Percentiles rank a stretch among this genome's conserved stretches.
These are phyloP conservation scores for Penicillium sp. DNA, from an alignment of 2,329 filamentous ascomycete genomes.

Conservation along the genomic window DNA sequence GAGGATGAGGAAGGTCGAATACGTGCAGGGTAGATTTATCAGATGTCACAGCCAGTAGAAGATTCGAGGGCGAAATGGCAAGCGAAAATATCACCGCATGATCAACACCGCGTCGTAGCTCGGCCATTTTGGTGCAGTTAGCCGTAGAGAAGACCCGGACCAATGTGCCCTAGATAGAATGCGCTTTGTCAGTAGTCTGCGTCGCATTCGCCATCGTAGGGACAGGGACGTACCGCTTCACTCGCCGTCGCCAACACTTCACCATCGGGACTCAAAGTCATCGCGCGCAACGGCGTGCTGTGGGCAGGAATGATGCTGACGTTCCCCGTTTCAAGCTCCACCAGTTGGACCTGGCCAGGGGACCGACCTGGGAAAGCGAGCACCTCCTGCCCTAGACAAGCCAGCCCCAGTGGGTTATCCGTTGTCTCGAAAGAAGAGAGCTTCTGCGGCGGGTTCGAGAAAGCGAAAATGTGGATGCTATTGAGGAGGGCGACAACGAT, in stretches of 20 bases:
- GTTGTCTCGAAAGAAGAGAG: constrained; percentile 73
- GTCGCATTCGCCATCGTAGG: no score
- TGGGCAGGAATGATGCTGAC: constrained; percentile 93
- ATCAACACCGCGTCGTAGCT: constrained; percentile 82
- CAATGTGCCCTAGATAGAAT: constrained; percentile 61
- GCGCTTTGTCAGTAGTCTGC: constrained; percentile 17
- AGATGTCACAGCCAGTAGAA: constrained; percentile 74
- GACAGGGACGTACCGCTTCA: no score
- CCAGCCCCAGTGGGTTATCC: constrained; percentile 72
- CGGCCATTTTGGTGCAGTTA: constrained; percentile 70
- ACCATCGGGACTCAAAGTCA: constrained; percentile 71
- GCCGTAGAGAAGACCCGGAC: constrained; percentile 77
- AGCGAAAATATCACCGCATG: constrained; percentile 78
- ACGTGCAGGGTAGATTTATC: no score
- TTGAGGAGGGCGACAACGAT: constrained; percentile 78
- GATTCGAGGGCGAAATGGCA: constrained; percentile 72
- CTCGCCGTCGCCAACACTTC: constrained; percentile 80
- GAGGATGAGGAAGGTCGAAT: no score
- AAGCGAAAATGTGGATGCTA: constrained; percentile 70
- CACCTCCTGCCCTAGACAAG: constrained; percentile 62
- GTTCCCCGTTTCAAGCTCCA: constrained; percentile 66
- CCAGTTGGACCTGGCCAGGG: constrained; percentile 77
- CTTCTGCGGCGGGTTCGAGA: constrained; percentile 62
- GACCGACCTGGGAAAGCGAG: constrained; percentile 83
- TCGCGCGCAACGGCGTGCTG: constrained; percentile 64